Evolutionary conservation across 345 rosid genomes (phyloP).

Genomic region (Arabidopsis suecica): DNA sequence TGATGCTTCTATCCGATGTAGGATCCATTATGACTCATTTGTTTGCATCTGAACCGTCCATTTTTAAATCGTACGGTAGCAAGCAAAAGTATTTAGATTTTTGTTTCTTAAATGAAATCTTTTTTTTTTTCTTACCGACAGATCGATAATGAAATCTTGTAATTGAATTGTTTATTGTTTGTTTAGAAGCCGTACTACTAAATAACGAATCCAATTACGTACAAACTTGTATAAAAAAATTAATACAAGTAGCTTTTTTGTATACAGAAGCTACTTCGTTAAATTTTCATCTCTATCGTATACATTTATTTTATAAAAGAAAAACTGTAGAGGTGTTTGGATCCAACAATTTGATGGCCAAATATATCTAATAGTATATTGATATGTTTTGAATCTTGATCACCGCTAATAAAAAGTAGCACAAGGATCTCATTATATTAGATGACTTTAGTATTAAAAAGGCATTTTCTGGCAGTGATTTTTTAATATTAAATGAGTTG

Average conservation of each 20-base stretch:
- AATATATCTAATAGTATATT: not conserved
- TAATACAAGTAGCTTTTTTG: not conserved
- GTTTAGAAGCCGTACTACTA: not conserved
- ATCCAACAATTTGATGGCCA: not conserved
- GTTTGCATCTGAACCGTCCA: slow-evolving; percentile 32
- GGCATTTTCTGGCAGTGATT: not conserved
- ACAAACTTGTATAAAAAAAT: not conserved
- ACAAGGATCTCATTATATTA: not conserved
- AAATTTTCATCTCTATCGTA: not conserved
- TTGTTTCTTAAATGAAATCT: not conserved
- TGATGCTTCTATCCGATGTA: slow-evolving; percentile 19
- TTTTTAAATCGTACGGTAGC: not conserved
- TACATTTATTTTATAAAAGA: not conserved
- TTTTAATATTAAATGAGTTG: not conserved
- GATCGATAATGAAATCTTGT: not conserved
- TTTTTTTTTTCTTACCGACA: not conserved
- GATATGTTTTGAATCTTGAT: not conserved
- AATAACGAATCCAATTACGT: not conserved
- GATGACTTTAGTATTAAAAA: not conserved
- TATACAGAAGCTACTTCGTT: not conserved
- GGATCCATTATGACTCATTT: slow-evolving; percentile 20
- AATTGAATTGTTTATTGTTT: not conserved
- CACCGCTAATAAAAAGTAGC: not conserved
- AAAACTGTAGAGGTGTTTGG: not conserved
- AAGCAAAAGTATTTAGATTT: slow-evolving; percentile 4